Conservation (phyloP, 495 filamentous ascomycete genomes). For the Extremus antarcticus region DNA sequence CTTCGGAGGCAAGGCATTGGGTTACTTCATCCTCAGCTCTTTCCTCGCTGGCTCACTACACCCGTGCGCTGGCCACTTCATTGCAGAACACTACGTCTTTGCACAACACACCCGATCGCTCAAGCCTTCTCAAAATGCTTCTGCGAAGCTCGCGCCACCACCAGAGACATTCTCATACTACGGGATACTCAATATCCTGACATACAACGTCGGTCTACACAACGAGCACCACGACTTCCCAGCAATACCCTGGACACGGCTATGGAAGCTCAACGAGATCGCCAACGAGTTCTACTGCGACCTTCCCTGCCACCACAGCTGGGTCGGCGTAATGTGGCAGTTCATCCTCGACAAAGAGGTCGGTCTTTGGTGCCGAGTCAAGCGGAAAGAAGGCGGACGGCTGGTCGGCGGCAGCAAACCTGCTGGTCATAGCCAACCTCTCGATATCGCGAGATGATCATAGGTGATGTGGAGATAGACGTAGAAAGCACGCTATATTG, state of each 20-base stretch:
- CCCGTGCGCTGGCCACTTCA: slow-evolving; percentile 95
- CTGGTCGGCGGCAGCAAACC: slow-evolving; percentile 39
- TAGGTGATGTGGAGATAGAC: neutral
- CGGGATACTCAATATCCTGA: slow-evolving; percentile 79
- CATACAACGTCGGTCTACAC: slow-evolving; percentile 94
- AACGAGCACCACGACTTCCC: slow-evolving; percentile 99
- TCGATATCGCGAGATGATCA: slow-evolving; percentile 3
- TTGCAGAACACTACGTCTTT: slow-evolving; percentile 99
- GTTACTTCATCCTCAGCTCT: slow-evolving; percentile 72
- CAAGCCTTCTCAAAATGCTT: neutral
- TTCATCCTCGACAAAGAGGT: slow-evolving; percentile 86
- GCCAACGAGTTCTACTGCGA: slow-evolving; percentile 88
- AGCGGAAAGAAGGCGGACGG: slow-evolving; percentile 73
- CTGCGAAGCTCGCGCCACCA: slow-evolving; percentile 47
- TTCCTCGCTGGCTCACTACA: slow-evolving; percentile 93
- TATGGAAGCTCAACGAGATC: slow-evolving; percentile 64
- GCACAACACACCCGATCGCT: slow-evolving; percentile 37
- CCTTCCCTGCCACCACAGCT: slow-evolving; percentile 77
- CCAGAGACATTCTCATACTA: slow-evolving; percentile 99
- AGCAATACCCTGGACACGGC: slow-evolving; percentile 83
- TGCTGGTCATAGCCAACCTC: slow-evolving; percentile 9
- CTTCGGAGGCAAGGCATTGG: slow-evolving; percentile 47
- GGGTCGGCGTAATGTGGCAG: slow-evolving; percentile 86
- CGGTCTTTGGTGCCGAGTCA: slow-evolving; percentile 83
- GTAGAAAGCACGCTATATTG: neutral